Percentiles rank a stretch among this genome's conserved stretches.
Conservation (phyloP, 1,139 yeast genomes). For the Oligophagozyma castellii region DNA sequence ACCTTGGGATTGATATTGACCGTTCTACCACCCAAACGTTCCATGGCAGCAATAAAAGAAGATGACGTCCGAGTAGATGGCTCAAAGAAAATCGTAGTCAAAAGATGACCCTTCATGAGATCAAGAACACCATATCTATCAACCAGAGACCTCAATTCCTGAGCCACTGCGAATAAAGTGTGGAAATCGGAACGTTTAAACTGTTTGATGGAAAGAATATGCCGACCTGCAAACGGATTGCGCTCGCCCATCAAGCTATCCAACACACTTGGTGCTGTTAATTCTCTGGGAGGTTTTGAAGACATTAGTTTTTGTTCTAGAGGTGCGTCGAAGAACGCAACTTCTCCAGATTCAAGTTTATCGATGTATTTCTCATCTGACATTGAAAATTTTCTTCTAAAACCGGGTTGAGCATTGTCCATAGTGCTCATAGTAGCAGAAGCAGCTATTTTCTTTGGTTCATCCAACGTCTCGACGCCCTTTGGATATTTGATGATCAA, state of each 20-base stretch:
- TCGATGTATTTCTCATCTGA: slow-evolving; percentile 32
- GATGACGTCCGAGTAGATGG: slow-evolving; percentile 96
- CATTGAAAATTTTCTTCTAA: slow-evolving; percentile 30
- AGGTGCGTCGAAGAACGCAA: slow-evolving; percentile 42
- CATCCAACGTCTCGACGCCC: slow-evolving; percentile 40
- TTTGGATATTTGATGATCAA: slow-evolving; percentile 42
- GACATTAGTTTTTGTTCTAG: slow-evolving; percentile 42
- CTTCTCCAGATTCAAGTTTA: slow-evolving; percentile 31
- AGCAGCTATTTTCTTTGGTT: slow-evolving; percentile 15
- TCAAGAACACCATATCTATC: slow-evolving; percentile 94
- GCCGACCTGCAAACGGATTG: slow-evolving; percentile 81
- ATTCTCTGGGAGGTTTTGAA: slow-evolving; percentile 52
- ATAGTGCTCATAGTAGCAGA: slow-evolving; percentile 11
- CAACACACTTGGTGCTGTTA: slow-evolving; percentile 69
- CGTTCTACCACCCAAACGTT: slow-evolving; percentile 97
- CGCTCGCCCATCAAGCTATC: slow-evolving; percentile 60
- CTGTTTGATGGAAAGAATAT: slow-evolving; percentile 78
- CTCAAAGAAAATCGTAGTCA: slow-evolving; percentile 94
- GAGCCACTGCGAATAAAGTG: slow-evolving; percentile 88
- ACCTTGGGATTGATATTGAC: slow-evolving; percentile 72
- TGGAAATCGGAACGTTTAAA: slow-evolving; percentile 82
- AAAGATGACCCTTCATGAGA: slow-evolving; percentile 74
- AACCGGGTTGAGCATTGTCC: slow-evolving; percentile 16
- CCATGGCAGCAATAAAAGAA: slow-evolving; percentile 98
- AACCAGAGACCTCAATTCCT: slow-evolving; percentile 93